phyloP scores from a whole-genome alignment of 805 yeast genomes.

The Hanseniaspora lindneri region DNA sequence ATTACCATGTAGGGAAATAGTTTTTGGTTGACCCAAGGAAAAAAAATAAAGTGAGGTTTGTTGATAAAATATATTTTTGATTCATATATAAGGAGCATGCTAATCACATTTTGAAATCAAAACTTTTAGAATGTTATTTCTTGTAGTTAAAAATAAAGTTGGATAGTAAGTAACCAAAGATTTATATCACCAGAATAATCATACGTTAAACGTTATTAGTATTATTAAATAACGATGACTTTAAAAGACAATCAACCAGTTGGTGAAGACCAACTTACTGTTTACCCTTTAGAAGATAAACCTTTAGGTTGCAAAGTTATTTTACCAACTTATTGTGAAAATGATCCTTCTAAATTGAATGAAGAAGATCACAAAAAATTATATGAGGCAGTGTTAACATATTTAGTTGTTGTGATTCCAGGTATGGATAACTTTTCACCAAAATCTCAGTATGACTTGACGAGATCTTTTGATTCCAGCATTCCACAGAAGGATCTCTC shows the following conservation, averaged over 20 bases:
- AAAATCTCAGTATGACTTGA: conserved; percentile 60
- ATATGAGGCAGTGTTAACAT: conserved; percentile 50
- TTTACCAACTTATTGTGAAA: conserved; percentile 50
- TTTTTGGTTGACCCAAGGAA: no score
- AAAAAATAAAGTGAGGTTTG: no score
- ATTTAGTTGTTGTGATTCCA: conserved; percentile 67
- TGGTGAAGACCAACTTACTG: conserved; percentile 17
- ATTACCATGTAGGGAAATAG: no score
- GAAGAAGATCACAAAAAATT: conserved; percentile 54
- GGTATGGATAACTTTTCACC: conserved; percentile 58
- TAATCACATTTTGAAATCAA: no score
- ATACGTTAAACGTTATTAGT: no score
- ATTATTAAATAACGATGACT: no score
- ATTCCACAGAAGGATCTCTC: conserved; percentile 40
- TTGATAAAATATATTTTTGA: no score
- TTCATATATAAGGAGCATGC: no score
- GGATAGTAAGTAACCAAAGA: no score
- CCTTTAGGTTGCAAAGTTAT: conserved; percentile 60
- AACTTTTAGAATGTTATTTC: no score
- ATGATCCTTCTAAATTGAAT: conserved; percentile 58
- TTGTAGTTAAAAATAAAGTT: no score
- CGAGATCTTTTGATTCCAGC: conserved; percentile 55
- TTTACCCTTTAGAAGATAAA: conserved; percentile 21
- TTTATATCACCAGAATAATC: no score
- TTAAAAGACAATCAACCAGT: background rate